Percentiles rank a stretch among this genome's conserved stretches.
phyloP scores from a whole-genome alignment of 352 stramenopile genomes.

The Thalassiosira mediterranea region DNA sequence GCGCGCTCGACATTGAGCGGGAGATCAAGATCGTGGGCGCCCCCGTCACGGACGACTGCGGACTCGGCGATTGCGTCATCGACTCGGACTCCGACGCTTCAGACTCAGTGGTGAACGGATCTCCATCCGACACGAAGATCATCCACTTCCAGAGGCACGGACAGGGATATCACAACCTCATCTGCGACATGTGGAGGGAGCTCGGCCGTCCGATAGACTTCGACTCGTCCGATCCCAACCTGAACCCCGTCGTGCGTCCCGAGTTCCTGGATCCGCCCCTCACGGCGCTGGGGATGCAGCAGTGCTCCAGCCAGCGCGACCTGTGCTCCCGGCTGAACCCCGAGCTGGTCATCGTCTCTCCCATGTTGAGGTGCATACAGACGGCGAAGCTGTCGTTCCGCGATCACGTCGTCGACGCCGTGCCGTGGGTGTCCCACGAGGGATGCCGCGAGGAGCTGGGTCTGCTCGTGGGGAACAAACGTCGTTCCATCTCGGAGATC shows the following conservation, averaged over 20 bases:
- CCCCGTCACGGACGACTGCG: constrained; percentile 10
- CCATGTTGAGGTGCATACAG: constrained; percentile 57
- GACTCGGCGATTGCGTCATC: constrained; percentile 16
- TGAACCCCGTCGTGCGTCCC: constrained; percentile 58
- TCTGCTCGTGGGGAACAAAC: constrained; percentile 60
- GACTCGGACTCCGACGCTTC: not conserved
- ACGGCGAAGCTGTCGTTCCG: constrained; percentile 63
- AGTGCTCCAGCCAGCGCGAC: constrained; percentile 35
- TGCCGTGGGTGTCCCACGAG: constrained; percentile 66
- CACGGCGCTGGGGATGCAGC: constrained; percentile 50
- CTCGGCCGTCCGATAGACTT: constrained; percentile 40
- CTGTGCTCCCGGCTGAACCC: constrained; percentile 35
- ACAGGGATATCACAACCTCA: constrained; percentile 70
- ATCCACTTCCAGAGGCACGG: constrained; percentile 76
- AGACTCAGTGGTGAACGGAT: not conserved
- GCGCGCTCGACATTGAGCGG: constrained; percentile 28
- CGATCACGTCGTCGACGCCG: constrained; percentile 11
- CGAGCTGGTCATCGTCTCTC: constrained; percentile 66
- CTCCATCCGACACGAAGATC: constrained; percentile 16
- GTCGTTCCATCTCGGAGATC: constrained; percentile 50
- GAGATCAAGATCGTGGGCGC: constrained; percentile 32
- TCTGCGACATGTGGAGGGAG: constrained; percentile 60
- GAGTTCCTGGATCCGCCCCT: constrained; percentile 68
- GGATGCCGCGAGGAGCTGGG: constrained; percentile 67
- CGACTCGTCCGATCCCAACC: constrained; percentile 46